Evolutionary conservation across 176 grass and related monocot genomes (phyloP), one percentile per base, ranked within the genome.

Genomic region (Oryza meyeriana): DNA sequence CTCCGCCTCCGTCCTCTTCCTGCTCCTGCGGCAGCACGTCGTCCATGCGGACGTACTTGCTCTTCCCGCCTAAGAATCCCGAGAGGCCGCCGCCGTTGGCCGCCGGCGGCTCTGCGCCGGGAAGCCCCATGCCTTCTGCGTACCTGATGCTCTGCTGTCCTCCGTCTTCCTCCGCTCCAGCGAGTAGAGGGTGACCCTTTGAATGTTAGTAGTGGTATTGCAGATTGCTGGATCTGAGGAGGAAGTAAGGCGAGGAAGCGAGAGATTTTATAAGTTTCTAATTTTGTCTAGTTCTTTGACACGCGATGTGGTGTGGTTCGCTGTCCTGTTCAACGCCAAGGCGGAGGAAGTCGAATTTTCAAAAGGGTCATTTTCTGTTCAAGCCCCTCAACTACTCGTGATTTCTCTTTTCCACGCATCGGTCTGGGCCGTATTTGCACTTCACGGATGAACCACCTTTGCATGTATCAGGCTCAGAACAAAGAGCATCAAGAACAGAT

Each of bases 11-110:
- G 12, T 78, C 63, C 36, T 31, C 47, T 25, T 65, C 79, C 10
- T 82, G 82, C 34, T 82, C 84, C 42, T 24, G 57, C 5, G 76
- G 81, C 22, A 85, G 77, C 35, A 69, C 82, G n/a, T 87, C 74
- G 62, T 92, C 86, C 79, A 92, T 92, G 68, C 90, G 82, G 24
- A 81, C 69, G 52, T 88, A 92, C 61, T 24, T 88, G 62, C 76
- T 88, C 48, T 74, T 88, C 61, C 69, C 64, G 32, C 80, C 80
- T 18, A 83, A 13, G 74, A 88, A 59, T 25, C 31, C 80, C 22
- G 45, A 35, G 44, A 84, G 17, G 27, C 41, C 71, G 45, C 33
- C 63, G 36, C 75, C 34, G 31, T 35, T 65, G 64, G 71, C 40
- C 48, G 48, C 12, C 64, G 47, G 4, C 59, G 28, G 25, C 29